Evolutionary conservation across 208 protist species (phyloP).

Genomic region (Balamuthia mandrillaris): DNA sequence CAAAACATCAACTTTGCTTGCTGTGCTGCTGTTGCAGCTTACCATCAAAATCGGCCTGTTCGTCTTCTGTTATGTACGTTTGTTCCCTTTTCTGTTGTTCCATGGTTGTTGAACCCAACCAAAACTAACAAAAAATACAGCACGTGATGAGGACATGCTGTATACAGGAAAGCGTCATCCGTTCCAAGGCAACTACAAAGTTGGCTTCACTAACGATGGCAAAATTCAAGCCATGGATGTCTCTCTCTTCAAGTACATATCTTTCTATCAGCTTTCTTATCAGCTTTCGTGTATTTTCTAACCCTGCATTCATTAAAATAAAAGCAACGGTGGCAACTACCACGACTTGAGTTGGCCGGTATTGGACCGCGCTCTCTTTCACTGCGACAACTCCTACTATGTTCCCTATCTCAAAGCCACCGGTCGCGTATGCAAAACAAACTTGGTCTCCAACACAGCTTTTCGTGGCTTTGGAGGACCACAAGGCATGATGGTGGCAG

Average conservation of each 20-base stretch:
- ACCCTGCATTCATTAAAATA: background rate
- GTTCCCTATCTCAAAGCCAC: constrained; percentile 66
- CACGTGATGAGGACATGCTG: background rate
- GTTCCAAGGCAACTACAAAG: constrained; percentile 69
- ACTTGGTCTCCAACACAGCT: constrained; percentile 81
- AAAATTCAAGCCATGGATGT: constrained; percentile 54
- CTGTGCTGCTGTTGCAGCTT: constrained; percentile 71
- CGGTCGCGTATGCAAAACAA: constrained; percentile 70
- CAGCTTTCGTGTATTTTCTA: background rate
- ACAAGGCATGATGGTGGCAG: constrained; percentile 70
- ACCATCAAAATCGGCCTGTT: constrained; percentile 64
- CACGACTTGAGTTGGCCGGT: constrained; percentile 70
- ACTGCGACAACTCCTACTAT: constrained; percentile 78
- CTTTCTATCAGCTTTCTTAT: background rate
- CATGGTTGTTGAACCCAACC: background rate
- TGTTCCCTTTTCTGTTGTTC: background rate
- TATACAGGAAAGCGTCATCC: constrained; percentile 59
- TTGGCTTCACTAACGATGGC: constrained; percentile 64
- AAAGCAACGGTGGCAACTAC: constrained; percentile 71
- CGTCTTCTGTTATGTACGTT: constrained; percentile 52
- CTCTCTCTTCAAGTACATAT: background rate
- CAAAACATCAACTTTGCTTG: constrained; percentile 53
- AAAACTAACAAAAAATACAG: background rate
- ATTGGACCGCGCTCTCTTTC: constrained; percentile 72
- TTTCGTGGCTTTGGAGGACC: constrained; percentile 84